These are phyloP conservation scores for Cordyceps fumosorosea DNA, from an alignment of 2,329 filamentous ascomycete species.

Conservation along the genomic window DNA sequence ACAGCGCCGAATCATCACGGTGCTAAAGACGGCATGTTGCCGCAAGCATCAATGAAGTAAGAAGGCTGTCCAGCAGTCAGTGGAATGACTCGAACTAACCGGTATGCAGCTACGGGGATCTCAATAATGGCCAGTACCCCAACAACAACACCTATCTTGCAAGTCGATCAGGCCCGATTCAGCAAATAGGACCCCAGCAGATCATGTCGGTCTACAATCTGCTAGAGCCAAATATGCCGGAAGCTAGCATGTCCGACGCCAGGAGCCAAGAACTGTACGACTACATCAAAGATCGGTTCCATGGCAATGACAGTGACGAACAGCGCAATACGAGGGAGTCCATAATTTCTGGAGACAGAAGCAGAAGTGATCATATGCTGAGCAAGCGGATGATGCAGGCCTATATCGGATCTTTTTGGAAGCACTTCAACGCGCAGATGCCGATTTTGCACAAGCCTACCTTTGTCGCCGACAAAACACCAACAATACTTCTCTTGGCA, in stretches of 20 bases:
- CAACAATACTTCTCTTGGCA: slow-evolving; percentile 74
- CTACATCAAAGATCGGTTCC: slow-evolving; percentile 73
- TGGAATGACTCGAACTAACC: slow-evolving; percentile 19
- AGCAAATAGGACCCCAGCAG: slow-evolving; percentile 59
- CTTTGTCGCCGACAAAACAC: slow-evolving; percentile 80
- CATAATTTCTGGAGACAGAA: slow-evolving; percentile 72
- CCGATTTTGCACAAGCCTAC: slow-evolving; percentile 93
- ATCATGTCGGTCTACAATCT: slow-evolving; percentile 87
- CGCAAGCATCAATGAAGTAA: slow-evolving; percentile 39
- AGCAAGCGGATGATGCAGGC: slow-evolving; percentile 93
- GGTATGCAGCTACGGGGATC: slow-evolving; percentile 43
- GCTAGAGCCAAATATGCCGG: slow-evolving; percentile 71
- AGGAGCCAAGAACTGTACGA: slow-evolving; percentile 80
- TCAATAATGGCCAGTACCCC: slow-evolving; percentile 33
- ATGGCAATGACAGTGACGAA: slow-evolving; percentile 69
- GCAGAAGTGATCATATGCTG: slow-evolving; percentile 58
- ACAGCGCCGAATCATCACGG: slow-evolving; percentile 37
- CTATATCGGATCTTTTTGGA: slow-evolving; percentile 91
- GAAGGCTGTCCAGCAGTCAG: slow-evolving; percentile 18
- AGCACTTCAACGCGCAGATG: slow-evolving; percentile 87
- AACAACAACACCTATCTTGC: neutral
- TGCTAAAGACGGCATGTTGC: slow-evolving; percentile 27
- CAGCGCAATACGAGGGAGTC: slow-evolving; percentile 68
- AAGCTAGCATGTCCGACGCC: slow-evolving; percentile 76
- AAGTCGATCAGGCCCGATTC: slow-evolving; percentile 10